Percentiles rank a stretch among this genome's conserved stretches.
Conservation (phyloP, 169 alveolate genomes). For the Cryptosporidium sp. region DNA sequence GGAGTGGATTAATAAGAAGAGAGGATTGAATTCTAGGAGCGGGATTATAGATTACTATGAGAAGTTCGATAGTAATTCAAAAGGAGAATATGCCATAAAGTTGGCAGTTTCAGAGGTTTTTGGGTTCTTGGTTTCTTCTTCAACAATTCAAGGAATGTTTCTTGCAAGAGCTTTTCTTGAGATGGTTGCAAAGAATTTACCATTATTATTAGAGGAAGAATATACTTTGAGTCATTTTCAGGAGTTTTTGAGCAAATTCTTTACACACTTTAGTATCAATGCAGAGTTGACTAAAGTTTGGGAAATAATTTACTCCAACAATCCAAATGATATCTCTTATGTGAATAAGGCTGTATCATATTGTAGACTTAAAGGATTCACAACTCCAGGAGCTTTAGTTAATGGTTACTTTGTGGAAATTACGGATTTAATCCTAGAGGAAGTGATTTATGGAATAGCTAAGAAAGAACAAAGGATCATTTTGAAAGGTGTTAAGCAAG, state of each 20-base stretch:
- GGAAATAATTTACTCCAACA: slow-evolving; percentile 55
- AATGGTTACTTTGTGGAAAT: slow-evolving; percentile 63
- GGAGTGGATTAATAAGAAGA: slow-evolving; percentile 4
- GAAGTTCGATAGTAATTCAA: not conserved
- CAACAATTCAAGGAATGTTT: slow-evolving; percentile 47
- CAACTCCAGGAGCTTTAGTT: slow-evolving; percentile 52
- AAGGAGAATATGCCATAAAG: slow-evolving; percentile 37
- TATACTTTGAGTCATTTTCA: slow-evolving; percentile 14
- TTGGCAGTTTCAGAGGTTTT: slow-evolving; percentile 68
- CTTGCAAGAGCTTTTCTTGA: slow-evolving; percentile 63
- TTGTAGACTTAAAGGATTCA: slow-evolving; percentile 67
- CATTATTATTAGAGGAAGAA: slow-evolving; percentile 26
- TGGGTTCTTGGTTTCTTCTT: slow-evolving; percentile 69
- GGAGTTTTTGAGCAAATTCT: slow-evolving; percentile 52
- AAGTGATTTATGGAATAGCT: slow-evolving; percentile 33
- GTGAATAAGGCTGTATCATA: slow-evolving; percentile 47
- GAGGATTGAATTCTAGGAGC: not conserved
- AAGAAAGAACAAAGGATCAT: slow-evolving; percentile 48
- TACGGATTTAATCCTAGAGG: slow-evolving; percentile 25
- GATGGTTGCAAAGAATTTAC: slow-evolving; percentile 70
- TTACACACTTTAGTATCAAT: slow-evolving; percentile 32
- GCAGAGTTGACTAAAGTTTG: slow-evolving; percentile 37
- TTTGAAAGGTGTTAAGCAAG: slow-evolving; percentile 35
- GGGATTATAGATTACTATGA: not conserved
- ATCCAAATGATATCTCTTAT: slow-evolving; percentile 55